Conservation (phyloP, 768 basidiomycete genomes). For the Xerocomus spinulosus region DNA sequence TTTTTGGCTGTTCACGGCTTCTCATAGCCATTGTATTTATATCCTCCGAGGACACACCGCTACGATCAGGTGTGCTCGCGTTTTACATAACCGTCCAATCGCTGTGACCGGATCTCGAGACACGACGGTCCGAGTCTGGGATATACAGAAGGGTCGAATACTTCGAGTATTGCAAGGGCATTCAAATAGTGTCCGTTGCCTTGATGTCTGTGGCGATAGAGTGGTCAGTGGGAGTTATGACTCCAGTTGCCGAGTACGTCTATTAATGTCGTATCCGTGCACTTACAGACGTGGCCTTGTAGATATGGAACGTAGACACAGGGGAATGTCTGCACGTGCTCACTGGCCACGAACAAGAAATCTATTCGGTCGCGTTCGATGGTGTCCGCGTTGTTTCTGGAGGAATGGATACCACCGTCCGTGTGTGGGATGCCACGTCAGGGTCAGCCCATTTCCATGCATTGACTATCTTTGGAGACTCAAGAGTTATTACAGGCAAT, state of each 20-base stretch:
- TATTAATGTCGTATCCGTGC: not conserved
- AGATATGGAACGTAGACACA: slow-evolving; percentile 90
- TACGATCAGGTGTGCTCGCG: slow-evolving; percentile 87
- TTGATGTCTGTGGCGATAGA: slow-evolving; percentile 80
- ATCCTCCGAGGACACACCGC: slow-evolving; percentile 80
- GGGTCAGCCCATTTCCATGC: slow-evolving; percentile 54
- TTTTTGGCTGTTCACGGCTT: slow-evolving; percentile 1
- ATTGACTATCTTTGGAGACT: not conserved
- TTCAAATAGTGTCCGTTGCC: slow-evolving; percentile 72
- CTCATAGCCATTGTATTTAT: slow-evolving; percentile 61
- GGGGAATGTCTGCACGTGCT: slow-evolving; percentile 83
- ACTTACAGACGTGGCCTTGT: not conserved
- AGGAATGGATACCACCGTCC: slow-evolving; percentile 88
- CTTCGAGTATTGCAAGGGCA: slow-evolving; percentile 73
- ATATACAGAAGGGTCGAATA: slow-evolving; percentile 74
- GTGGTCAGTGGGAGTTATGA: slow-evolving; percentile 96
- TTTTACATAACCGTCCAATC: slow-evolving; percentile 80
- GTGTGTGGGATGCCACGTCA: slow-evolving; percentile 83
- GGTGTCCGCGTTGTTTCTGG: slow-evolving; percentile 79
- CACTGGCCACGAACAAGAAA: slow-evolving; percentile 79
- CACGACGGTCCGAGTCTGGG: slow-evolving; percentile 84
- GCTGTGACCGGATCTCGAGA: slow-evolving; percentile 91
- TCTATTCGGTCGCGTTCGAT: slow-evolving; percentile 90
- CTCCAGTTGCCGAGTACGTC: slow-evolving; percentile 69
- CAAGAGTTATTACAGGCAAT: slow-evolving; percentile 47